These are phyloP conservation scores for Beauveria medogensis DNA, from an alignment of 2,329 filamentous ascomycete genomes.

Conservation along the genomic window DNA sequence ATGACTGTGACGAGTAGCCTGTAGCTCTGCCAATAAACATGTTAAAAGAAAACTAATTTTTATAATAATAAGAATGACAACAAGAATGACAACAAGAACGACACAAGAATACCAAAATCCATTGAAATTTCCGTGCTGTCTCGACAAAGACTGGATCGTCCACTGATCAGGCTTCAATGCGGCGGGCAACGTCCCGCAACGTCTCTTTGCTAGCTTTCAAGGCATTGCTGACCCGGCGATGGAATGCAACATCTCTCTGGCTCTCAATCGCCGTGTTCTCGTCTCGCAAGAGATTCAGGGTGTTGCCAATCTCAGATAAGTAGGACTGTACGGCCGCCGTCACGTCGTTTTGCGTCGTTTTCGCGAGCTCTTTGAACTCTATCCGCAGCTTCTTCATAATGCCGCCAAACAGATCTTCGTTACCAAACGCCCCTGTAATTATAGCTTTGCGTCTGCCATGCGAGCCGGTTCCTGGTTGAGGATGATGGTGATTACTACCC, in stretches of 20 bases:
- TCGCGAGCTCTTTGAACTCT: slow-evolving; percentile 16
- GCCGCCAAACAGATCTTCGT: slow-evolving; percentile 21
- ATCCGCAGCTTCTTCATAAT: slow-evolving; percentile 21
- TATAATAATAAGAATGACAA: too few species aligned
- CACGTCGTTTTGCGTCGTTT: slow-evolving; percentile 18
- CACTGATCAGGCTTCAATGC: not conserved
- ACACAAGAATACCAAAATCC: too few species aligned
- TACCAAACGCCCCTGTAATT: slow-evolving; percentile 21
- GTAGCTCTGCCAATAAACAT: too few species aligned
- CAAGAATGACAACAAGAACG: too few species aligned
- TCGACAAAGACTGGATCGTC: not conserved
- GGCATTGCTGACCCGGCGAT: slow-evolving; percentile 19
- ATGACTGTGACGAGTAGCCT: too few species aligned
- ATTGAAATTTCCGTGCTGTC: too few species aligned
- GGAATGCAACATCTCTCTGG: slow-evolving; percentile 28
- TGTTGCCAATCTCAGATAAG: slow-evolving; percentile 20
- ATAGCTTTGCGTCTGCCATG: slow-evolving; percentile 25
- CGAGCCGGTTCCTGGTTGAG: slow-evolving; percentile 23
- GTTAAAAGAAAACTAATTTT: too few species aligned
- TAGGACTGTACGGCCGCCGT: slow-evolving; percentile 15
- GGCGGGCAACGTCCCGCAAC: not conserved
- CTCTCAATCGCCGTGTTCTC: slow-evolving; percentile 31
- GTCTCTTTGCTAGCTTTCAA: not conserved
- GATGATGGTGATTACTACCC: not conserved
- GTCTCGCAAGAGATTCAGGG: slow-evolving; percentile 27